Percentiles rank a stretch among this genome's conserved stretches.
Evolutionary conservation across 2,329 filamentous ascomycete genomes (phyloP).

Genomic region (Zalaria obscura): DNA sequence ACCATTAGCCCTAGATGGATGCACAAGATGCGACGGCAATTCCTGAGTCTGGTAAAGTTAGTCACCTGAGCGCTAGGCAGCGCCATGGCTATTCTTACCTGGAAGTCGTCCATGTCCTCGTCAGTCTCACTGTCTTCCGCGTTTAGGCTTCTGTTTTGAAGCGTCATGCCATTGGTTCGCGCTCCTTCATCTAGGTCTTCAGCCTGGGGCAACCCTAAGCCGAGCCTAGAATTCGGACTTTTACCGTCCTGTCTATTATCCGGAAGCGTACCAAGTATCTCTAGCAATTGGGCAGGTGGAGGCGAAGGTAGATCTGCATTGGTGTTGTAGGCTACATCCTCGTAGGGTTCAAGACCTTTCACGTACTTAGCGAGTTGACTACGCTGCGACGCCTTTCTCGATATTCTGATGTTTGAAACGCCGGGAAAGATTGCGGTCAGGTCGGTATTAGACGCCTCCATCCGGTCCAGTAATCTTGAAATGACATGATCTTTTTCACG

Average conservation of each 20-base stretch:
- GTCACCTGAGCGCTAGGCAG: too few relatives aligned
- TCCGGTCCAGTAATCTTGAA: conserved; percentile 41
- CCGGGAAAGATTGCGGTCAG: conserved; percentile 43
- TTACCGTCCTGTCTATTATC: not conserved
- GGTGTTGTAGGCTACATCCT: conserved; percentile 28
- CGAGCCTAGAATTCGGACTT: too few relatives aligned
- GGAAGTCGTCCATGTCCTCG: conserved; percentile 21
- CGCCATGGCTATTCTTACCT: conserved; percentile 3
- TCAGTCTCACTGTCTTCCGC: conserved; percentile 20
- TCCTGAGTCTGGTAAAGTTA: conserved; percentile 4
- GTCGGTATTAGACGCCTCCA: conserved; percentile 41
- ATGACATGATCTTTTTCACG: conserved; percentile 46
- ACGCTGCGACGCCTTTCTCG: conserved; percentile 29
- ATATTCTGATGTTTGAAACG: conserved; percentile 29
- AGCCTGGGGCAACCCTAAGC: too few relatives aligned
- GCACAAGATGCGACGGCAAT: not conserved
- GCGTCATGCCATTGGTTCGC: not conserved
- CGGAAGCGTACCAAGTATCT: not conserved
- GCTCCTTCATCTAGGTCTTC: not conserved
- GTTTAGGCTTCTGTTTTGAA: not conserved
- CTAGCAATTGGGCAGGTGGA: not conserved
- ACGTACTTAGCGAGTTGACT: conserved; percentile 39
- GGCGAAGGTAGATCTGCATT: not conserved
- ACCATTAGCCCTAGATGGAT: not conserved
- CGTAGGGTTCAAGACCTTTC: conserved; percentile 40